Conservation (phyloP, 2,329 filamentous ascomycete species). For the Plectosphaerella plurivora region DNA sequence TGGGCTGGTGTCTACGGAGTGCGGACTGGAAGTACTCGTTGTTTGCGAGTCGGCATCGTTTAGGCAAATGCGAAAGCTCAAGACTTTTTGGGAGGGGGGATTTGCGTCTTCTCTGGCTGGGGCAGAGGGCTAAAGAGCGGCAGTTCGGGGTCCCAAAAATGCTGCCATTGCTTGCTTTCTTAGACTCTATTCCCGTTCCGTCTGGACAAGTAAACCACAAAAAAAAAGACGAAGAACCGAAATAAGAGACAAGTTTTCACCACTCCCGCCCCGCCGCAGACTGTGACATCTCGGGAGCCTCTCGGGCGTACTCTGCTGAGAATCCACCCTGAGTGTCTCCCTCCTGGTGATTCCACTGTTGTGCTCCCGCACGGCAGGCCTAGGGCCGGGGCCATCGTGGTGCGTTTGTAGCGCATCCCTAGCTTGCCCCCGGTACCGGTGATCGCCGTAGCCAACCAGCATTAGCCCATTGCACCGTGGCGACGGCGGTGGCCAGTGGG, state of each 20-base stretch:
- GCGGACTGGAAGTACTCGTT: slow-evolving; percentile 51
- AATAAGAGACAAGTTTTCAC: neutral
- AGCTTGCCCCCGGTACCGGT: neutral
- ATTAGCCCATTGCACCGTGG: neutral
- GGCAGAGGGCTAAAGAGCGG: slow-evolving; percentile 37
- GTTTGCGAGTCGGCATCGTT: slow-evolving; percentile 46
- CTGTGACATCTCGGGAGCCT: too few relatives aligned
- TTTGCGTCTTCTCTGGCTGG: slow-evolving; percentile 27
- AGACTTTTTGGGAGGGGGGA: slow-evolving; percentile 28
- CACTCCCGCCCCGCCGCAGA: neutral
- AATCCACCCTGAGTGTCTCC: too few relatives aligned
- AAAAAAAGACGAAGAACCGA: slow-evolving; percentile 43
- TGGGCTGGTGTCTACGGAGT: slow-evolving; percentile 61
- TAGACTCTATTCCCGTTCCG: slow-evolving; percentile 54
- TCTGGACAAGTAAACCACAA: slow-evolving; percentile 43
- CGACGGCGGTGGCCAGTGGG: neutral
- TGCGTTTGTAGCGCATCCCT: too few relatives aligned
- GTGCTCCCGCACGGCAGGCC: too few relatives aligned
- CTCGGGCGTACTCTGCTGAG: too few relatives aligned
- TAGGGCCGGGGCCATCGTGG: too few relatives aligned
- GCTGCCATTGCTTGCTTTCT: slow-evolving; percentile 41
- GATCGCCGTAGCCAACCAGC: neutral
- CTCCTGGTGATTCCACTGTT: too few relatives aligned
- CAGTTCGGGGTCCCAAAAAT: slow-evolving; percentile 36
- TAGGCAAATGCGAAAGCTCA: slow-evolving; percentile 30